Evolutionary conservation across 164 flowering plant species (phyloP).

Genomic region (Liquidambar formosana): DNA sequence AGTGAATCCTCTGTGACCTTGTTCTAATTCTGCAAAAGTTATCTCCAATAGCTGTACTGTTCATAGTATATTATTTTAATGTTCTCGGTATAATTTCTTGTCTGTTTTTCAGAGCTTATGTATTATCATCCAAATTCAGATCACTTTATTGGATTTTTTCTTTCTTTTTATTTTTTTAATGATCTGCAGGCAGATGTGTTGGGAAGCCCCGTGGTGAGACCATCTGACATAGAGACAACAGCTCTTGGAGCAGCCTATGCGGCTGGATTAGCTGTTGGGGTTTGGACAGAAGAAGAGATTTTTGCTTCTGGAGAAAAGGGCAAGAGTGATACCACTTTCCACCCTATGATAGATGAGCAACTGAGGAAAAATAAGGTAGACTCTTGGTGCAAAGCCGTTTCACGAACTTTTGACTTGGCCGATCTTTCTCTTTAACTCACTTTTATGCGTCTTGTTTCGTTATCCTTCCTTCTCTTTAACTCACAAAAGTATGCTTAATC

Average conservation of each 20-base stretch:
- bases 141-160: too few species aligned
- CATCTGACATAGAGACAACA: constrained; percentile 89
- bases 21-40: too few species aligned
- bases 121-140: too few species aligned
- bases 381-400: constrained; percentile 87
- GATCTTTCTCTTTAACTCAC: constrained; percentile 64
- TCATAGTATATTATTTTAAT: too few species aligned
- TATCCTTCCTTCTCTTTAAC: neutral
- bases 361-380: constrained; percentile 71
- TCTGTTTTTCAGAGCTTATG: too few species aligned
- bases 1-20: too few species aligned
- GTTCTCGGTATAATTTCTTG: too few species aligned
- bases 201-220: constrained; percentile 85
- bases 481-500: too few species aligned
- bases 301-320: constrained; percentile 53
- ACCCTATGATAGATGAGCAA: constrained; percentile 48
- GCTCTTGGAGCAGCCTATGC: constrained; percentile 98
- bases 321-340: constrained; percentile 44
- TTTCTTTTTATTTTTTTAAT: too few species aligned
- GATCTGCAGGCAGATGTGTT: constrained; percentile 86
- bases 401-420: constrained; percentile 84
- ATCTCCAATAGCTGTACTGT: too few species aligned
- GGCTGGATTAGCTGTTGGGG: constrained; percentile 87
- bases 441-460: neutral
- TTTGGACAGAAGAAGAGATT: constrained; percentile 70